Conservation (phyloP, 202 grass and related monocot species). For the Sporobolus alterniflorus region DNA sequence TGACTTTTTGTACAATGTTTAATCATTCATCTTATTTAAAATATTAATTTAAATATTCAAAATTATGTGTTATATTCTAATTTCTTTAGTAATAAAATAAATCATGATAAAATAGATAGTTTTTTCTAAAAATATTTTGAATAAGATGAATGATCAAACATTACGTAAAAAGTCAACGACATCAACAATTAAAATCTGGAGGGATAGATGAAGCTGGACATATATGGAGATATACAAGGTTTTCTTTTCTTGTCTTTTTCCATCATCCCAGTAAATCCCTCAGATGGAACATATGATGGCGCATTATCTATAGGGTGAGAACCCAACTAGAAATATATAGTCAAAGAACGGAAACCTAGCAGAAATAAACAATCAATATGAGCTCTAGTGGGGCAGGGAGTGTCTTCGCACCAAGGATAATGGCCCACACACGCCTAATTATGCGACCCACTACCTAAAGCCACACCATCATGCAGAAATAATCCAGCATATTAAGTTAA, state of each 20-base stretch:
- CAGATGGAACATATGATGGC: slow-evolving; percentile 8
- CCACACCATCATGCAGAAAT: background rate
- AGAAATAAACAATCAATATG: background rate
- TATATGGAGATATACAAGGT: background rate
- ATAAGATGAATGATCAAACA: no score
- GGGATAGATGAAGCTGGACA: no score
- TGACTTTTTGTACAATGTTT: no score
- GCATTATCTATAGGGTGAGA: background rate
- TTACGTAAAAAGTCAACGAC: no score
- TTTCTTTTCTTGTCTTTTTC: slow-evolving; percentile 16
- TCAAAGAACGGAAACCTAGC: slow-evolving; percentile 38
- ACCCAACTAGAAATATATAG: slow-evolving; percentile 37
- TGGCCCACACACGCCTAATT: slow-evolving; percentile 48
- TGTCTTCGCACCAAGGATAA: slow-evolving; percentile 36
- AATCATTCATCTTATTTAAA: no score
- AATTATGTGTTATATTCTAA: no score
- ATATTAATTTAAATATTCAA: no score
- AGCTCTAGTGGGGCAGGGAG: background rate
- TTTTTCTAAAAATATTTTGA: no score
- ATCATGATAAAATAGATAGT: no score
- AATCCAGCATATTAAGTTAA: background rate
- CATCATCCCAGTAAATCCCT: background rate
- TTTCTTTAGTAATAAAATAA: no score
- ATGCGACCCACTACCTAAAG: slow-evolving; percentile 56
- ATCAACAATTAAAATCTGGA: no score